Base-by-base conservation (phyloP, 1,284 basidiomycete species). In the Vanrija sp. region DNA sequence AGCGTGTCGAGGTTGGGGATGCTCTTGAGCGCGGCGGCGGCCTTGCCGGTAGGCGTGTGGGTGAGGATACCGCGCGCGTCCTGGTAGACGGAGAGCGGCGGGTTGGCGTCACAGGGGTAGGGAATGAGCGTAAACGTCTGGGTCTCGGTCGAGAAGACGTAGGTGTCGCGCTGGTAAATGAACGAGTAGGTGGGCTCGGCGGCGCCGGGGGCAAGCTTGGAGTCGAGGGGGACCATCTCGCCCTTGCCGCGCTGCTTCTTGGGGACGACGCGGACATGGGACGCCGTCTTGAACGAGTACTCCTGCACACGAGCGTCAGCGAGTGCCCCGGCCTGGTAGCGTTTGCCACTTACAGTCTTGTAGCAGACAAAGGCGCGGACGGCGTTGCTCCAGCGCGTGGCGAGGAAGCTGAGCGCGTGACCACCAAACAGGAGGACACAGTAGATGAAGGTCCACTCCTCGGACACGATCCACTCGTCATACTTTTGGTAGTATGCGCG, bases 401-500 rank as follows among this genome's bases (percentile, higher is more conserved):
- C 79, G 47, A 99, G 80, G 78, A 94, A 99, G 68, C 88, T 91
- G 52, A 99, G 82, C 1, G 92, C 92, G 75, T 99, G 96, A 3
- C 86, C 84, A 14, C 85, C 85, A 36, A 89, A 86, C 9, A 98
- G 83, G 12, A 84, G 78, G 18, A 95, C 87, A 63, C 88, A 93
- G 47, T 87, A 89, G 45, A 98, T 82, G 69, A 98, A 99, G 0
- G 95, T 94, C 89, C 89, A 95, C 72, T 94, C 89, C 74, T 96
- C 94, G 62, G 89, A 93, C 71, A 86, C 82, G 52, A 95, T 77
- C 86, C 89, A 93, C 68, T 91, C 81, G 66, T 96, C 89, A 74
- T 98, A 98, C 69, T 83, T 62, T 54, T 75, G 61, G 67, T 86
- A 89, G 80, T 96, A 98, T 22, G 94, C 86, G 74, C 94, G 96